phyloP scores from a whole-genome alignment of 495 filamentous ascomycete genomes.

The Jackrogersella multiformis region DNA sequence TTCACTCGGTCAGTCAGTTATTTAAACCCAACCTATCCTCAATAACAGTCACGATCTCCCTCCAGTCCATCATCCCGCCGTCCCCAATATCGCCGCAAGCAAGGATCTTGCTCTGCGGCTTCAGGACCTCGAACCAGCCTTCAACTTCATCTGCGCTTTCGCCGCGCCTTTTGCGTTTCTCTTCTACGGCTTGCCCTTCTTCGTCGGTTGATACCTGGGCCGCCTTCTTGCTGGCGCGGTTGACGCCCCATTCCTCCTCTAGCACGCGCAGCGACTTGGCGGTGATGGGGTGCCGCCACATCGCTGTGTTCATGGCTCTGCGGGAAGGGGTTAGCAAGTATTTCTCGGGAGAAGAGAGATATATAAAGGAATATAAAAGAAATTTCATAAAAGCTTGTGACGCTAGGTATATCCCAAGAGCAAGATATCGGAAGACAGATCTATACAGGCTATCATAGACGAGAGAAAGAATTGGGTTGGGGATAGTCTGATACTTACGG shows the following conservation, averaged over 20 bases:
- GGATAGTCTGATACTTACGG: slow-evolving; percentile 43
- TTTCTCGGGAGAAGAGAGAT: no score
- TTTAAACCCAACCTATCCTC: slow-evolving; percentile 55
- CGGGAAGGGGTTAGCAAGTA: neutral
- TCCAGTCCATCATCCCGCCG: slow-evolving; percentile 83
- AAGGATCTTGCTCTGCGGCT: slow-evolving; percentile 70
- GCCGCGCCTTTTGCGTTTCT: slow-evolving; percentile 58
- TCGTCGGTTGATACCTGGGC: slow-evolving; percentile 47
- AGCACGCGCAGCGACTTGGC: slow-evolving; percentile 72
- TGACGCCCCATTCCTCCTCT: slow-evolving; percentile 75
- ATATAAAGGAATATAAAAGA: no score
- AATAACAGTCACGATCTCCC: slow-evolving; percentile 71
- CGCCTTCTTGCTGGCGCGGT: slow-evolving; percentile 54
- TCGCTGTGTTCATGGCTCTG: slow-evolving; percentile 87
- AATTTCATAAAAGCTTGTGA: no score
- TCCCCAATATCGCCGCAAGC: slow-evolving; percentile 84
- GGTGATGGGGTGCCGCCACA: slow-evolving; percentile 89
- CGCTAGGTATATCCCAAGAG: no score
- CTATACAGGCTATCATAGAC: no score
- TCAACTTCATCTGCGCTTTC: slow-evolving; percentile 36
- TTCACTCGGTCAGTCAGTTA: neutral
- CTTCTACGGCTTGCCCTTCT: slow-evolving; percentile 54
- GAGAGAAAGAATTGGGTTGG: neutral
- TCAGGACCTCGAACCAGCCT: slow-evolving; percentile 81
- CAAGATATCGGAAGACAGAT: no score